A percentile compares a stretch with the other conserved stretches of the same genome.
These are phyloP conservation scores for Sugiyamaella neomexicana DNA, from an alignment of 1,139 yeast genomes.

Conservation along the genomic window DNA sequence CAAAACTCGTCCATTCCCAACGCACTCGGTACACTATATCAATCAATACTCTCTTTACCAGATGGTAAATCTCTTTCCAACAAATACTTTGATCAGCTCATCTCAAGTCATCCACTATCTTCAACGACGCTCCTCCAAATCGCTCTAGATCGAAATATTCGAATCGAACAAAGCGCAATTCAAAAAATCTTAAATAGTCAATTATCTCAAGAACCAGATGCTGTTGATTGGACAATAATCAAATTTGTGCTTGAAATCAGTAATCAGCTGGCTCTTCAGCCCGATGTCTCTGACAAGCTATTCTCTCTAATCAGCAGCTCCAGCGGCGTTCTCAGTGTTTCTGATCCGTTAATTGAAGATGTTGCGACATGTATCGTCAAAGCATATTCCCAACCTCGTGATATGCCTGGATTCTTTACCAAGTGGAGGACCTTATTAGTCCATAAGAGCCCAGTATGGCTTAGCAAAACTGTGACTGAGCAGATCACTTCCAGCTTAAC, in stretches of 20 bases:
- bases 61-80: constrained; percentile 6
- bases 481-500: constrained; percentile 23
- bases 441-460: constrained; percentile 24
- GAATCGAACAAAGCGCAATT: constrained; percentile 12
- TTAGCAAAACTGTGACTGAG: constrained; percentile 19
- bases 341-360: constrained; percentile 5
- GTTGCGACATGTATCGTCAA: constrained; percentile 41
- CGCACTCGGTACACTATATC: constrained; percentile 3
- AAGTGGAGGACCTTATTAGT: constrained; percentile 46
- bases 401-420: constrained; percentile 51
- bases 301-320: background rate
- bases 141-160: constrained; percentile 8
- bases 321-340: background rate
- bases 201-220: constrained; percentile 1
- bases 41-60: constrained; percentile 2
- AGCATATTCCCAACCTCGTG: constrained; percentile 50
- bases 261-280: constrained; percentile 8
- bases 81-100: constrained; percentile 6
- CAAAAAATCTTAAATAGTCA: constrained; percentile 13
- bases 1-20: background rate
- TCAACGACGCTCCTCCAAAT: constrained; percentile 3
- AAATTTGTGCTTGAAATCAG: constrained; percentile 10
- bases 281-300: background rate
- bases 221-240: constrained; percentile 6
- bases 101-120: background rate